These are phyloP conservation scores for Cercis canadensis DNA, from an alignment of 306 rosid species.

Conservation along the genomic window DNA sequence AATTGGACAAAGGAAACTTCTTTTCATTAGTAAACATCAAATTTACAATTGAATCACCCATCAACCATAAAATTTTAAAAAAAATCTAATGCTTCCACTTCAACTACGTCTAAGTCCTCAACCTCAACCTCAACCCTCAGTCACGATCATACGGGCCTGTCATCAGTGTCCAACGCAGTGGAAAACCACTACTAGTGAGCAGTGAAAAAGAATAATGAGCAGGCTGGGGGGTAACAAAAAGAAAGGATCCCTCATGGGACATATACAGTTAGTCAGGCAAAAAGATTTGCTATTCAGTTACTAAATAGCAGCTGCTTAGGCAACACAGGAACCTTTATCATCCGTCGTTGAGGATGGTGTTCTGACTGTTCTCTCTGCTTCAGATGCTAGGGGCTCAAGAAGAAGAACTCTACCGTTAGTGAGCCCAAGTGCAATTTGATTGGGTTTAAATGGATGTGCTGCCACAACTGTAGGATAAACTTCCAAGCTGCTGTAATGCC, in stretches of 20 bases:
- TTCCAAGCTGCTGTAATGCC: constrained; percentile 6
- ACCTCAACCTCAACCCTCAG: neutral
- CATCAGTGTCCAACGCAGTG: neutral
- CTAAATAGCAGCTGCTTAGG: neutral
- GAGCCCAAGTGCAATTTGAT: constrained; percentile 35
- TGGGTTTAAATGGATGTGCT: constrained; percentile 18
- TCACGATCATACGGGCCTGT: constrained; percentile 2
- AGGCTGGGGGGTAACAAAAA: neutral
- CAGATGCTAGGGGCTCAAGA: constrained; percentile 32
- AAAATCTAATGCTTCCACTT: neutral
- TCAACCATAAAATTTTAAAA: neutral
- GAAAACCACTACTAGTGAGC: neutral
- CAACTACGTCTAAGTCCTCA: neutral
- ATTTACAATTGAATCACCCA: constrained; percentile 18
- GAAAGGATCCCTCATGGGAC: too few species aligned
- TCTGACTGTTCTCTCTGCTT: constrained; percentile 2
- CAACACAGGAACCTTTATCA: neutral
- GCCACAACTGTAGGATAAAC: constrained; percentile 31
- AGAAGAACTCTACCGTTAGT: constrained; percentile 20
- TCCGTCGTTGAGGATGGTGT: neutral
- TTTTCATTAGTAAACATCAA: neutral
- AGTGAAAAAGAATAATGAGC: neutral
- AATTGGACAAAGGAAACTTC: too few species aligned
- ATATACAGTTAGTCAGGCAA: too few species aligned
- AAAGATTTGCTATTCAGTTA: neutral